A percentile compares a stretch with the other conserved stretches of the same genome.
Evolutionary conservation across 31 red algal species (phyloP).

Genomic region (Bonnemaisonia californica): DNA sequence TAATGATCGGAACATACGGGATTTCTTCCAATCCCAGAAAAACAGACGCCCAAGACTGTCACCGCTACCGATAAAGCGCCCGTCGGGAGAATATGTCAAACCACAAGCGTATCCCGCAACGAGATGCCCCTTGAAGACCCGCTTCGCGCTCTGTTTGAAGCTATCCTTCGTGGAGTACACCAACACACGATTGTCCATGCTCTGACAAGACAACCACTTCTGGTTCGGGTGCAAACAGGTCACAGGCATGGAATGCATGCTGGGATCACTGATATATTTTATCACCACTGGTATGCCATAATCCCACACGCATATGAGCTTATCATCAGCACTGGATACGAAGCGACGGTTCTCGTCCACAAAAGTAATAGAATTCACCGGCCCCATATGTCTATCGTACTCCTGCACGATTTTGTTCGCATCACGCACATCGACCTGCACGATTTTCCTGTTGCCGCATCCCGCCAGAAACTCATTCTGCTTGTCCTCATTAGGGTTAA

Average conservation of each 20-base stretch:
- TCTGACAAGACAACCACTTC: slow-evolving; percentile 63
- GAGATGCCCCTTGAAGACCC: slow-evolving; percentile 73
- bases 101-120: slow-evolving; percentile 78
- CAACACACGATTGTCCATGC: slow-evolving; percentile 74
- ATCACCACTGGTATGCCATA: slow-evolving; percentile 88
- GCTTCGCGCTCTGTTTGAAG: slow-evolving; percentile 68
- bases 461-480: slow-evolving; percentile 76
- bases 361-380: slow-evolving; percentile 82
- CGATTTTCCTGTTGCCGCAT: slow-evolving; percentile 65
- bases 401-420: slow-evolving; percentile 64
- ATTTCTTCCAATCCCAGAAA: slow-evolving; percentile 90
- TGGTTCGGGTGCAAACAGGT: slow-evolving; percentile 66
- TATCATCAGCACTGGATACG: slow-evolving; percentile 85
- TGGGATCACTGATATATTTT: slow-evolving; percentile 79
- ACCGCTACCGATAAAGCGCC: slow-evolving; percentile 77
- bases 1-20: slow-evolving; percentile 45
- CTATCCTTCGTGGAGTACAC: slow-evolving; percentile 48
- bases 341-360: slow-evolving; percentile 77
- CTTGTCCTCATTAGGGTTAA: slow-evolving; percentile 35
- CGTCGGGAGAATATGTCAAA: slow-evolving; percentile 70
- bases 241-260: slow-evolving; percentile 60
- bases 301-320: slow-evolving; percentile 85
- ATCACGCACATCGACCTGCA: slow-evolving; percentile 75
- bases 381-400: slow-evolving; percentile 82
- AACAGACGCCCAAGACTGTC: slow-evolving; percentile 78